Base-by-base conservation (phyloP, 2,329 filamentous ascomycete species). In the Exophiala lecanii-corni region DNA sequence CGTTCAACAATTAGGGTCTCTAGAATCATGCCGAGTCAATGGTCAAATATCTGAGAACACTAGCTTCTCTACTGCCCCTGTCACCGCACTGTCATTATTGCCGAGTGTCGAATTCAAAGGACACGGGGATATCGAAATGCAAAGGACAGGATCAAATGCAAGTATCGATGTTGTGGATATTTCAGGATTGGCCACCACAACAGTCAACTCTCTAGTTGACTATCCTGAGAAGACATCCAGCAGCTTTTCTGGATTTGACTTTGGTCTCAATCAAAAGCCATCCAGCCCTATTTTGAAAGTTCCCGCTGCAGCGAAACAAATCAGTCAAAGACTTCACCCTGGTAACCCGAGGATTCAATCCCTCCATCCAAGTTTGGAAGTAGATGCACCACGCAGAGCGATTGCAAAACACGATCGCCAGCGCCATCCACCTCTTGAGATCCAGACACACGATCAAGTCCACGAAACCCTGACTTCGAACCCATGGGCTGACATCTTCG, bases 381-480 rank as follows among this genome's bases (percentile, higher is more conserved):
- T 39, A 18, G 39, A 37, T 33, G 42, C 39, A 12, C 5, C 39
- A 17, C 39, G 40, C 26, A 38, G 25, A 15, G 34, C 25, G 6
- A 17, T 9, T 17, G 20, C 9, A 16, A 31, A 13, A 34, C 20
- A 33, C 2, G 9, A 20, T 9, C 25, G 19, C 15, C 21, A 17
- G 13, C 21, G 35, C 6, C 34, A 19, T 10, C 34, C 16, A 13
- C 13, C 39, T 5, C 39, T 45, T n/a, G 13, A 26, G 12, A 37
- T 39, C 26, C 16, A 41, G 19, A 13, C 21, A 3, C 41, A 37
- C 25, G 47, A 45, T 13, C 40, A 42, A 9, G 43, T 41, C 12
- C 45, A 47, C 41, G 50, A 45, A 30, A 47, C 43, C 7, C 49
- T 50, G n/a, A 45, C 53, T 34, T 41, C 47, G 4, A 49, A 45